Evolutionary conservation across 148 eudicot genomes (phyloP).

Genomic region (Vaccinium corymbosum): DNA sequence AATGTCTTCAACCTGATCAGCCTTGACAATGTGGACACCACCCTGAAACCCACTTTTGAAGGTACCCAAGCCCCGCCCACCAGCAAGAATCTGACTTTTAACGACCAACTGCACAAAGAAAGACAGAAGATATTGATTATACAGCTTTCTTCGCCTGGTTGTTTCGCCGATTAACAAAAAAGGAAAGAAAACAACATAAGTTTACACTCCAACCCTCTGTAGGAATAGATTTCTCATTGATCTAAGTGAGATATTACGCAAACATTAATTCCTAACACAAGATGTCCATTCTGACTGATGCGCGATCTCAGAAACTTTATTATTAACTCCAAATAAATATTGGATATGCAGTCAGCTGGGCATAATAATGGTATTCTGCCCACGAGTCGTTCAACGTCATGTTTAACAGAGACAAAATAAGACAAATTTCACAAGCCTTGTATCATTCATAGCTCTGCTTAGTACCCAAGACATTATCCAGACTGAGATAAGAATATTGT

Average conservation of each 20-base stretch:
- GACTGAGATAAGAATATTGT: neutral
- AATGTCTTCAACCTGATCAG: constrained; percentile 64
- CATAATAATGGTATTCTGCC: neutral
- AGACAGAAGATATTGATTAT: constrained; percentile 10
- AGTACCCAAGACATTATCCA: neutral
- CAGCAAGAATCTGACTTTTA: constrained; percentile 96
- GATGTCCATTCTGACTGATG: neutral
- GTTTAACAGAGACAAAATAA: neutral
- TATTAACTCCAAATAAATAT: no score
- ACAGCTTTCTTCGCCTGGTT: neutral
- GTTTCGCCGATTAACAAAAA: neutral
- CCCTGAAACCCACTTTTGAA: constrained; percentile 87
- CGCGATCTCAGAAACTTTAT: no score
- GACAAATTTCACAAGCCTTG: neutral
- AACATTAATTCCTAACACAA: neutral
- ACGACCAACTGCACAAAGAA: constrained; percentile 71
- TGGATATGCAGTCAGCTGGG: constrained; percentile 8
- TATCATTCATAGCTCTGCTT: neutral
- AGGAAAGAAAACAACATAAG: neutral
- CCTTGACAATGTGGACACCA: constrained; percentile 90
- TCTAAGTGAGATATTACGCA: neutral
- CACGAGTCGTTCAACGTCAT: neutral
- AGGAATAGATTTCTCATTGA: neutral
- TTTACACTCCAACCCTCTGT: neutral
- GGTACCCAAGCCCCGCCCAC: constrained; percentile 94